Base-by-base conservation (phyloP, 2,329 filamentous ascomycete genomes). In the Diaporthe citri region DNA sequence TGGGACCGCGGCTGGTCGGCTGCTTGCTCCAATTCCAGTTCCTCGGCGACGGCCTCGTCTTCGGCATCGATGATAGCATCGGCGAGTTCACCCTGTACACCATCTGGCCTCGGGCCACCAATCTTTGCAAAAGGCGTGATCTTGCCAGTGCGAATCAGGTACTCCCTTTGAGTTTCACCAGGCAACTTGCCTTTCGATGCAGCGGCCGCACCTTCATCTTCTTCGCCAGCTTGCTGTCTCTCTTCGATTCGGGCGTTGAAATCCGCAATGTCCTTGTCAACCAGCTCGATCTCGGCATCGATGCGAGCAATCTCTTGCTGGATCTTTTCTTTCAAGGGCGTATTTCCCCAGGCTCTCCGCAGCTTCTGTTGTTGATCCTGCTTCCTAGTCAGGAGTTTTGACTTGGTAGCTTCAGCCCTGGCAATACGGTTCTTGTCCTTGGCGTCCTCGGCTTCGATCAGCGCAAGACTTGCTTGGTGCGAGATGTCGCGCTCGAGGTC, bases 91-190 rank as follows among this genome's bases (percentile, higher is more conserved):
- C 93, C 93, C 59, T 92, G 88, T 3, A 92, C 88, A 4, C 89
- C 91, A 39, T 90, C 87, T 4, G 88, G 88, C 2, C 92, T 86
- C n/a, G 90, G 88, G 20, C 90, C 88, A 36, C 91, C 91, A 79
- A 97, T 90, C 77, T 93, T 94, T 10, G 95, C 94, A 80, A 99
- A 99, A 0, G 97, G 97, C 0, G 97, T 99, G 78, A 99, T 98
- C 85, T 98, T 98, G 76, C 97, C 97, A 0, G 96, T 99, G 39
- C 97, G 92, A 66, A 99, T 97, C 62, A 99, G 89, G 82, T 94
- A 99, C 62, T 98, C 96, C 69, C 96, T 91, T 76, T 95, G 92
- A 34, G 90, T 95, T 85, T 98, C 97, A 76, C 94, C 94, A 1
- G 94, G 92, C 74, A 96, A 84, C 72, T 90, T 91, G 75, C 89